Evolutionary conservation across 495 filamentous ascomycete species (phyloP).

Genomic region (Beverwykella pulmonaria): DNA sequence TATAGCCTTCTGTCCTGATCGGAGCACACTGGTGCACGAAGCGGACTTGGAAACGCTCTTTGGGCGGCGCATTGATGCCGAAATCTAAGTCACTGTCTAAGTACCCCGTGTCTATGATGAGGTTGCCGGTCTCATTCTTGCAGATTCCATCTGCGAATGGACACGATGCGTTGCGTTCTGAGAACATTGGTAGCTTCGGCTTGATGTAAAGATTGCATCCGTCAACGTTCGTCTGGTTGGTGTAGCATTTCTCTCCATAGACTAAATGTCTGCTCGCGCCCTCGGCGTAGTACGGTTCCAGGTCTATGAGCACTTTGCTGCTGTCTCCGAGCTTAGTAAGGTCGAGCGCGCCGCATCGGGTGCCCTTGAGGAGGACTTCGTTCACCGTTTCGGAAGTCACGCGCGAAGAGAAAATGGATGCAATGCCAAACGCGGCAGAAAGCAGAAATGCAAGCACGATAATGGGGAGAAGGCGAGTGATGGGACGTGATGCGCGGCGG

Average conservation of each 20-base stretch:
- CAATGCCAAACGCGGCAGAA: slow-evolving; percentile 41
- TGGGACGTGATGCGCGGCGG: slow-evolving; percentile 28
- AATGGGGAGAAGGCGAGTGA: slow-evolving; percentile 41
- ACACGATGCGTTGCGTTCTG: slow-evolving; percentile 6
- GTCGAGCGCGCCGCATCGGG: slow-evolving; percentile 3
- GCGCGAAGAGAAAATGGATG: slow-evolving; percentile 36
- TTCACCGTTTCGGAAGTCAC: slow-evolving; percentile 22
- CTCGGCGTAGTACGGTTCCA: slow-evolving; percentile 7
- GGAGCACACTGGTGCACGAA: slow-evolving; percentile 10
- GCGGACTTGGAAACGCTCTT: slow-evolving; percentile 18
- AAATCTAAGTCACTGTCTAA: slow-evolving; percentile 7
- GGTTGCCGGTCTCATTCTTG: not conserved
- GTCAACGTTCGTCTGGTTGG: slow-evolving; percentile 7
- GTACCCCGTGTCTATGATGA: slow-evolving; percentile 16
- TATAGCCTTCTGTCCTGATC: slow-evolving; percentile 10
- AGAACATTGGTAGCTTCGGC: slow-evolving; percentile 2
- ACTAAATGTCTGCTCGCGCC: slow-evolving; percentile 2
- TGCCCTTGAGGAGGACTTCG: slow-evolving; percentile 27
- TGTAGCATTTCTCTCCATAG: slow-evolving; percentile 27
- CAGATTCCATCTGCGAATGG: slow-evolving; percentile 20
- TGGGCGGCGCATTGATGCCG: slow-evolving; percentile 15
- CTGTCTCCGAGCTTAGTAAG: not conserved
- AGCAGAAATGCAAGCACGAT: slow-evolving; percentile 42
- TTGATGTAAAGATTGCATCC: slow-evolving; percentile 17
- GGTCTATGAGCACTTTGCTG: not conserved